Percentiles rank a stretch among this genome's conserved stretches.
Evolutionary conservation across 495 filamentous ascomycete species (phyloP).

Genomic region (Neurospora sp.): DNA sequence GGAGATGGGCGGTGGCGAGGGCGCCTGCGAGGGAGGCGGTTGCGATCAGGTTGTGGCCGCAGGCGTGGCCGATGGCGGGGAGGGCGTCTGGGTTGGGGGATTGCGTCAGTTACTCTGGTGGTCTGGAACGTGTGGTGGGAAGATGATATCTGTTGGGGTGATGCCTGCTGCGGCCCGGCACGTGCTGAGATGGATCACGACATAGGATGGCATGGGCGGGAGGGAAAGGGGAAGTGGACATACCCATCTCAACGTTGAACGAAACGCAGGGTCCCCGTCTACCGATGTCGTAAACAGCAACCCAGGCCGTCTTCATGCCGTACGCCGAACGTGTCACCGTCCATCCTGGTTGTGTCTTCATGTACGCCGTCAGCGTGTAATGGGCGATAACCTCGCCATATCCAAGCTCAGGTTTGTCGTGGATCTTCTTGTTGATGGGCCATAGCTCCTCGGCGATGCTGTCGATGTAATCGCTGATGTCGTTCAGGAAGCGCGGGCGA

Average conservation of each 20-base stretch:
- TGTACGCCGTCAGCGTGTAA: slow-evolving; percentile 45
- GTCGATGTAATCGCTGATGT: slow-evolving; percentile 30
- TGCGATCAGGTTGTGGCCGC: slow-evolving; percentile 62
- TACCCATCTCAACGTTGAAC: slow-evolving; percentile 51
- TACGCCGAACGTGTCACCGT: slow-evolving; percentile 46
- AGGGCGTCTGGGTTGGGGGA: slow-evolving; percentile 33
- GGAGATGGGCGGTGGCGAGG: slow-evolving; percentile 42
- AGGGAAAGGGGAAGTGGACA: not conserved
- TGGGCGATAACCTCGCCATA: slow-evolving; percentile 50
- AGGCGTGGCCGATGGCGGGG: slow-evolving; percentile 54
- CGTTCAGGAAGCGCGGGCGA: slow-evolving; percentile 12
- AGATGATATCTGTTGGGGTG: not conserved
- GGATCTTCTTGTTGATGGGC: slow-evolving; percentile 42
- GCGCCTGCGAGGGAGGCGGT: slow-evolving; percentile 50
- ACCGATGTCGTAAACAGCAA: slow-evolving; percentile 42
- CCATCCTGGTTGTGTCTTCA: slow-evolving; percentile 42
- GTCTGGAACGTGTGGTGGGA: not conserved
- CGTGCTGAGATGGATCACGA: too few species aligned
- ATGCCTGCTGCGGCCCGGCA: not conserved
- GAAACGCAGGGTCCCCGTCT: slow-evolving; percentile 39
- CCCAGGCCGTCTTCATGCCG: slow-evolving; percentile 46
- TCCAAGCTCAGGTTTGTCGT: slow-evolving; percentile 50
- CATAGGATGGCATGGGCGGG: too few species aligned
- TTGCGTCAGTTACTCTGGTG: not conserved
- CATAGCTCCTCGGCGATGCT: slow-evolving; percentile 26